Conservation (phyloP, 2,329 filamentous ascomycete species). For the Davidsoniella virescens region DNA sequence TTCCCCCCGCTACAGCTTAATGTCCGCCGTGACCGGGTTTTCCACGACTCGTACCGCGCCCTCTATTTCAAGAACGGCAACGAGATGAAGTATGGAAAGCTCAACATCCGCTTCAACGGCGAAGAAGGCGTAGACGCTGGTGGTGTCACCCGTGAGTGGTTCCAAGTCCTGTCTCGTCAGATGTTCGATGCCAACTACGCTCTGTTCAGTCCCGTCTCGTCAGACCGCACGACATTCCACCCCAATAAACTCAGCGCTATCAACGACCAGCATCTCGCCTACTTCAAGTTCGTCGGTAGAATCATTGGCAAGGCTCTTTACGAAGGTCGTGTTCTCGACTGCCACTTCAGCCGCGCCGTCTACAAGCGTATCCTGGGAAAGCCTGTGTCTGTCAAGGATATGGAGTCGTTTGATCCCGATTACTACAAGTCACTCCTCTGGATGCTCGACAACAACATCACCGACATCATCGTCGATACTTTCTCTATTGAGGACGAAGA, state of each 20-base stretch:
- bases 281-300: slow-evolving; percentile 98
- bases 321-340: slow-evolving; percentile 87
- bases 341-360: slow-evolving; percentile 95
- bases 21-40: slow-evolving; percentile 86
- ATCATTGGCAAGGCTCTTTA: slow-evolving; percentile 98
- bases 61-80: slow-evolving; percentile 92
- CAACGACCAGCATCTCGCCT: slow-evolving; percentile 89
- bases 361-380: slow-evolving; percentile 97
- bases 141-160: slow-evolving; percentile 96
- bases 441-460: slow-evolving; percentile 98
- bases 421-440: slow-evolving; percentile 98
- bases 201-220: slow-evolving; percentile 88
- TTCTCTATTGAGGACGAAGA: slow-evolving; percentile 89
- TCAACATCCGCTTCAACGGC: slow-evolving; percentile 92
- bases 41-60: slow-evolving; percentile 97
- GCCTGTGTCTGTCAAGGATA: slow-evolving; percentile 92
- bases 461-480: slow-evolving; percentile 89
- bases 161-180: slow-evolving; percentile 88
- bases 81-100: slow-evolving; percentile 97
- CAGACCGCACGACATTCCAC: slow-evolving; percentile 96
- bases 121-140: slow-evolving; percentile 97
- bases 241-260: slow-evolving; percentile 86
- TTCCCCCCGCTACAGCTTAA: slow-evolving; percentile 64
- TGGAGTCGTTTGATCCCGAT: slow-evolving; percentile 95
- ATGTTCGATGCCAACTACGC: slow-evolving; percentile 99